Percentiles rank a stretch among this genome's conserved stretches.
phyloP scores from a whole-genome alignment of 352 stramenopile species.

The Phytophthora cryptogea region DNA sequence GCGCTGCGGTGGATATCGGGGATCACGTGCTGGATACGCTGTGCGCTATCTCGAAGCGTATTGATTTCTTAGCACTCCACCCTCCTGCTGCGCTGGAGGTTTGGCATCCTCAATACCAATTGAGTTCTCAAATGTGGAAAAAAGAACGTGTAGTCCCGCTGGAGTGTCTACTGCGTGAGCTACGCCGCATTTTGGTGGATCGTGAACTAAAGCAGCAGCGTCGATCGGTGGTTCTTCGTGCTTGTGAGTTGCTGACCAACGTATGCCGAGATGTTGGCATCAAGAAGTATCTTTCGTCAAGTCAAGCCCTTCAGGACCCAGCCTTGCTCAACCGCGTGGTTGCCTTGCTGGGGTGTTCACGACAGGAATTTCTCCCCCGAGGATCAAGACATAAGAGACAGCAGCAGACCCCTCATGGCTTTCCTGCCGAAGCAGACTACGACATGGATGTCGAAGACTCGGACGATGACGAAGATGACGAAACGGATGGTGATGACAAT shows the following conservation, averaged over 20 bases:
- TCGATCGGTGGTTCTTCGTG: slow-evolving; percentile 61
- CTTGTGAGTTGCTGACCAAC: slow-evolving; percentile 66
- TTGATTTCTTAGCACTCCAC: slow-evolving; percentile 72
- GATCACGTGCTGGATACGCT: slow-evolving; percentile 80
- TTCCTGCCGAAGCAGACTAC: slow-evolving; percentile 46
- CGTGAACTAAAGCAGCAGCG: slow-evolving; percentile 42
- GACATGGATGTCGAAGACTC: slow-evolving; percentile 44
- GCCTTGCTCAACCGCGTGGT: slow-evolving; percentile 60
- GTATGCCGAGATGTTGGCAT: slow-evolving; percentile 59
- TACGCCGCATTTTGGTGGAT: slow-evolving; percentile 46
- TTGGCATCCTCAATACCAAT: slow-evolving; percentile 66
- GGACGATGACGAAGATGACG: slow-evolving; percentile 62
- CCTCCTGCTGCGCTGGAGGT: slow-evolving; percentile 54
- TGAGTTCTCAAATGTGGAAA: slow-evolving; percentile 64
- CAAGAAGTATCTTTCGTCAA: slow-evolving; percentile 48
- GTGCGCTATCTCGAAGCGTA: slow-evolving; percentile 68
- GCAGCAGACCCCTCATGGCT: slow-evolving; percentile 24
- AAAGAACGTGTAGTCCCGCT: slow-evolving; percentile 62
- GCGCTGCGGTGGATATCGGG: slow-evolving; percentile 51
- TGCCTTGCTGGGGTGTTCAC: slow-evolving; percentile 50
- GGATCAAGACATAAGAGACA: slow-evolving; percentile 33
- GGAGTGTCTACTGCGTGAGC: slow-evolving; percentile 63
- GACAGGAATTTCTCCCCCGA: slow-evolving; percentile 52
- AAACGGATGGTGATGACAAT: slow-evolving; percentile 55
- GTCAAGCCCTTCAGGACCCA: slow-evolving; percentile 44